Base-by-base conservation (phyloP, 1,284 basidiomycete genomes). In the Earliella scabrosa region DNA sequence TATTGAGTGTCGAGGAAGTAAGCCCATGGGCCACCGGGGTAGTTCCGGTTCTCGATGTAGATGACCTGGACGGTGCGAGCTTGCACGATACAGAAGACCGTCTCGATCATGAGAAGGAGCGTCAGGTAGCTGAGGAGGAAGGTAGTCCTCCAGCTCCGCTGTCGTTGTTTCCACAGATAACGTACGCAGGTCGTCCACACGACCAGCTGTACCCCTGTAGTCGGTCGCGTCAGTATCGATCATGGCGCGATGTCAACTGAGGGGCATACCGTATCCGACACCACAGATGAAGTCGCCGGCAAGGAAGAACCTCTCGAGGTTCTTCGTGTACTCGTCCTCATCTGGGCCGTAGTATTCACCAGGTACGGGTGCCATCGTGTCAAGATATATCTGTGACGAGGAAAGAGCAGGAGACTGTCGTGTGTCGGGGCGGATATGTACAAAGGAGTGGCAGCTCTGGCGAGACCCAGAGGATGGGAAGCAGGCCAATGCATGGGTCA, bases 21-120 rank as follows among this genome's bases (percentile, higher is more conserved):
- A 21, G 54, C 52, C 75, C 75, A 77, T 2, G 71, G 71, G 1
- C 71, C 71, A 9, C 64, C 64, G 11, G 77, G 76, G 54, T 75
- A 80, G 46, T 77, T 75, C 31, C 77, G 71, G 59, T 80, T 76
- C 59, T 78, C 76, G 50, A 80, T 69, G 51, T 78, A 80, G 13
- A 76, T 69, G 24, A 73, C 65, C 58, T 79, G 75, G 9, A 66
- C 65, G 1, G 65, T 66, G 23, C 63, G 59, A 4, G 61, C 71
- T 56, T 77, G 74, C 1, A 74, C 73, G 18, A 72, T 68, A 36
- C 69, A 64, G 58, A 72, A 78, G 35, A 77, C 66, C 0, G 74
- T 75, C 57, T 77, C 72, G 56, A 79, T 65, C 44, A 65, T 60
- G 38, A 79, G 58, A 18, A 79, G 67, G n/a, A 73, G 27, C 6